Base-by-base conservation (phyloP, 352 stramenopile genomes). In the Phytopythium litorale region DNA sequence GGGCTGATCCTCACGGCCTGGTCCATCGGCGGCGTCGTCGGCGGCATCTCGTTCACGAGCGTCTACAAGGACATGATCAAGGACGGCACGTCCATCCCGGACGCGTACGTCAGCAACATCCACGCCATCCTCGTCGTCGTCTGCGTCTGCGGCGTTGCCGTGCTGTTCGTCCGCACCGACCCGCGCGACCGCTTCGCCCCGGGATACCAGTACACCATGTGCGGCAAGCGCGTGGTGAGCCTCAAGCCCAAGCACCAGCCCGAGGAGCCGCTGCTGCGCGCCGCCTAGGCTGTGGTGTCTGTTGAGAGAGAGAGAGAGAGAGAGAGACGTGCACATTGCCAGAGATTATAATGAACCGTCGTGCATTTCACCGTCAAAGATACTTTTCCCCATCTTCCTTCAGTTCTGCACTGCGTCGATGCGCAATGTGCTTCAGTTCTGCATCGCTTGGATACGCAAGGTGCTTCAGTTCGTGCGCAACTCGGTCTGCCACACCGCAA, bases 1-100 rank as follows among this genome's bases (percentile, higher is more conserved):
- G 84, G 84, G 0, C 49, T 89, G 28, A 87, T 89, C 64, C 62
- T 92, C 7, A 92, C 84, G 4, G 73, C 82, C 12, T 93, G 84
- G 82, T 91, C 81, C 1, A 90, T 91, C 55, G 79, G 78, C 18
- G 84, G 80, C 2, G 78, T 93, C 18, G 84, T 76, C 1, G 84
- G 84, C 1, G 83, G 83, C 32, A 83, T 92, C 66, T 74, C 73
- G 7, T 92, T 92, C 64, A 92, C 86, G 64, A 66, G 72, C 65
- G 68, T 73, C 35, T 92, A 79, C 68, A 63, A 75, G 16, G 61
- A 72, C 42, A 64, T 67, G 12, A 64, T 86, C 57, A 60, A 38
- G 0, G 64, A 69, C 1, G 78, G 73, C 16, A 75, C 65, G 63
- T 67, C 68, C 9, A 64, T 72, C 21, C 57, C 71, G 9, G 75